A percentile compares a stretch with the other conserved stretches of the same genome.
Conservation (phyloP, 305 asterid genomes). For the Solanum aculeatissimum region DNA sequence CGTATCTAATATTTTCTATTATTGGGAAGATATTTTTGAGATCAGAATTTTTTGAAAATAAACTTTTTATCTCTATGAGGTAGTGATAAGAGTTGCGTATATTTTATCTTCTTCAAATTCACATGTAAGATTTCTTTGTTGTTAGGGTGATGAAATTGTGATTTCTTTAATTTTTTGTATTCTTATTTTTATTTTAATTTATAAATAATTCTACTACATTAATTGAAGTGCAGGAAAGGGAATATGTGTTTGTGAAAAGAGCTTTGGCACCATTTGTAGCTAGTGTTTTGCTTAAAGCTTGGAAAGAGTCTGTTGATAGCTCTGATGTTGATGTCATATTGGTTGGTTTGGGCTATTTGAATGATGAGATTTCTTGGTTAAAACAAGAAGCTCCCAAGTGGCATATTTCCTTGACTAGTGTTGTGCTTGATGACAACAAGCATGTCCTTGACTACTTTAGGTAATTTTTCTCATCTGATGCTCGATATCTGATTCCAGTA, state of each 20-base stretch:
- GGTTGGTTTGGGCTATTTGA: not conserved
- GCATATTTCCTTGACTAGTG: not conserved
- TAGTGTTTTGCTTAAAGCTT: not conserved
- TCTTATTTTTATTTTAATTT: too few relatives aligned
- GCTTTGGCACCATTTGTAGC: not conserved
- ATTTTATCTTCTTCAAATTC: too few relatives aligned
- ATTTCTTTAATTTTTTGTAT: too few relatives aligned
- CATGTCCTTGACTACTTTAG: not conserved
- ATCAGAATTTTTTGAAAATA: too few relatives aligned
- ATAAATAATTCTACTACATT: not conserved
- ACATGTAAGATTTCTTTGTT: too few relatives aligned
- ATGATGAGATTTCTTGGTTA: not conserved
- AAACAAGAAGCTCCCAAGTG: not conserved
- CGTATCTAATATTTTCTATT: too few relatives aligned
- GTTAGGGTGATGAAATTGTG: not conserved
- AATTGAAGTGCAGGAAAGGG: not conserved
- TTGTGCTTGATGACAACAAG: not conserved
- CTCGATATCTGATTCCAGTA: not conserved
- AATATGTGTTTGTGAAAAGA: not conserved
- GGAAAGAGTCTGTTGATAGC: not conserved
- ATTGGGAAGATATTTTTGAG: too few relatives aligned
- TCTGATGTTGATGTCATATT: not conserved
- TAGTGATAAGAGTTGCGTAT: too few relatives aligned
- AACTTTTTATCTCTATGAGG: too few relatives aligned
- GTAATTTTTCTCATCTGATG: fast-evolving